These are phyloP conservation scores for Salix udensis DNA, from an alignment of 345 rosid genomes.

Conservation along the genomic window DNA sequence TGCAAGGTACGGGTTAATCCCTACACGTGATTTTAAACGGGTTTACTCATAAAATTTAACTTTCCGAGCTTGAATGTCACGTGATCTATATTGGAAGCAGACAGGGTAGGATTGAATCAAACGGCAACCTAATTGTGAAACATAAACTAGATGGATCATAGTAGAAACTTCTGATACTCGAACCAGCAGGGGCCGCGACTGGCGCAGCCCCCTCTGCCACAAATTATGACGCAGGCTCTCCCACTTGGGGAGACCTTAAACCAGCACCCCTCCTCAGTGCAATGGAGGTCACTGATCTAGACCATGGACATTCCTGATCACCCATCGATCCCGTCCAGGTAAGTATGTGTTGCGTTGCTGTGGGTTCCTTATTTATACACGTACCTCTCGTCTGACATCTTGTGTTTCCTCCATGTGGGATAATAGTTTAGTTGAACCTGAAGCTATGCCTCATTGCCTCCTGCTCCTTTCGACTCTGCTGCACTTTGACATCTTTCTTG, in stretches of 20 bases:
- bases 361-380: background rate
- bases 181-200: too few relatives aligned
- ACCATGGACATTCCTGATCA: constrained; percentile 7
- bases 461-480: background rate
- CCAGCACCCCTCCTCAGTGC: constrained; percentile 1
- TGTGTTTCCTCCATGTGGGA: background rate
- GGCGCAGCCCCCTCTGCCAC: constrained; percentile 31
- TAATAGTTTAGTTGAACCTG: background rate
- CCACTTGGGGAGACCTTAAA: constrained; percentile 19
- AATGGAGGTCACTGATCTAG: constrained; percentile 22
- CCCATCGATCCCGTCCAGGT: constrained; percentile 27
- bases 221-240: constrained; percentile 38
- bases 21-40: too few relatives aligned
- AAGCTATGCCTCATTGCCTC: background rate
- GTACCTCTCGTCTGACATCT: too few relatives aligned
- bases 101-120: too few relatives aligned
- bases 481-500: background rate
- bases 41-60: too few relatives aligned
- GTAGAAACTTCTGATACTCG: too few relatives aligned
- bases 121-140: too few relatives aligned
- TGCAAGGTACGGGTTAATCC: too few relatives aligned
- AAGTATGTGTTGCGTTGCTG: background rate
- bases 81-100: too few relatives aligned
- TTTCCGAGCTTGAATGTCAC: too few relatives aligned
- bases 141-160: too few relatives aligned